Evolutionary conservation across 257 asterid genomes (phyloP), one percentile per base, ranked within the genome.

Genomic region (Petunia secreta): DNA sequence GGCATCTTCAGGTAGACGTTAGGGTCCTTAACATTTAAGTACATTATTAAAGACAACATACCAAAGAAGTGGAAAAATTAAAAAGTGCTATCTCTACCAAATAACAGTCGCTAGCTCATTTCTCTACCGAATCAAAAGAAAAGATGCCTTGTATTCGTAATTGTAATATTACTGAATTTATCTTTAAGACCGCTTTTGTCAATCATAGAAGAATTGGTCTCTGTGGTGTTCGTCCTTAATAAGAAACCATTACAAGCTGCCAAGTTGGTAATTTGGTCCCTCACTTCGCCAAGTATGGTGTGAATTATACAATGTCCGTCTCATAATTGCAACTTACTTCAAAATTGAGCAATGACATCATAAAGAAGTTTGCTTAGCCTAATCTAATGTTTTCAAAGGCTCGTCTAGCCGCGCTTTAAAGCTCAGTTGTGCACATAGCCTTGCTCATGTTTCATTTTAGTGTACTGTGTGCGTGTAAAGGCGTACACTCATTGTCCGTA

Each of bases 1-100:
- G 60, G 60, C 67, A 80, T 67, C 81, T 80, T 44, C 44, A 57
- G 13, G 46, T n/a, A 41, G 38, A 66, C 73, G 50, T 13, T 39
- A 64, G 36, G 50, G 73, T 64, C 34, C 63, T 53, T 0, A 67
- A 67, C 39, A n/a, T 67, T 52, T 52, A 8, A 52, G 15, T 52
- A 15, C 57, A 10, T 52, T 15, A 10, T 52, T 52, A 10, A 52
- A 52, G 57, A 52, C 9, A 4, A 15, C 57, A 52, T 10, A 52
- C 5, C 57, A 52, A 52, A 52, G 57, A 52, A 8, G 57, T 37
- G 62, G 78, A 73, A 50, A 34, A 73, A 34, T 48, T 25, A 11
- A 50, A 50, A 10, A 50, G 34, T 25, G 34, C 11, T 71, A 39
- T 37, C 41, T 69, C 25, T 46, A 2, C 77, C 77, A 25, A 46